These are phyloP conservation scores for Penicillium glabrum DNA, from an alignment of 2,329 filamentous ascomycete genomes.

Conservation along the genomic window DNA sequence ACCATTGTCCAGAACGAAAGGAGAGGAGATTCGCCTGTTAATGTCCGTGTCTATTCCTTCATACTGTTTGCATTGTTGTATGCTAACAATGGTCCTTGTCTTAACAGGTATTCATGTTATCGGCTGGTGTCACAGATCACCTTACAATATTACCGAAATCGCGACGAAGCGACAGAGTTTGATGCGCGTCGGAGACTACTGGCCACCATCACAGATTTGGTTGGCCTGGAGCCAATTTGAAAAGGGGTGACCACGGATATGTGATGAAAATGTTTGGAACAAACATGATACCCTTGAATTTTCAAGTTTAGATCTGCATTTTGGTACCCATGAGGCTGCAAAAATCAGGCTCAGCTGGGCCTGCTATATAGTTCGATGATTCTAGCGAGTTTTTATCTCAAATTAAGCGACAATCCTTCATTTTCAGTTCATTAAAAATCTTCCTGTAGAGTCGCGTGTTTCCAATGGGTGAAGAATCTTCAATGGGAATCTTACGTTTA, in stretches of 20 bases:
- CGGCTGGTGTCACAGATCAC: constrained; percentile 37
- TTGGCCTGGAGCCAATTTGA: constrained; percentile 15
- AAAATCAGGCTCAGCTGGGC: background rate
- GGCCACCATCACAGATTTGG: constrained; percentile 30
- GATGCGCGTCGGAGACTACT: constrained; percentile 38
- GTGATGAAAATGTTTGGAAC: background rate
- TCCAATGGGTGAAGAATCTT: no score
- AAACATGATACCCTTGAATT: background rate
- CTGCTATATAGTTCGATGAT: background rate
- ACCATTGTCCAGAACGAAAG: constrained; percentile 19
- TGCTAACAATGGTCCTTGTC: background rate
- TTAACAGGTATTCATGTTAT: constrained; percentile 40
- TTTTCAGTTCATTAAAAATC: background rate
- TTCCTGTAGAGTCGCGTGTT: no score
- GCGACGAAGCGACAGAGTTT: constrained; percentile 37
- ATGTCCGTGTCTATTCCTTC: constrained; percentile 23
- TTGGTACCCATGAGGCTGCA: background rate
- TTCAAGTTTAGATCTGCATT: background rate
- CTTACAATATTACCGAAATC: constrained; percentile 40
- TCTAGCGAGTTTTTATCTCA: background rate
- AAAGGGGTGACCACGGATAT: background rate
- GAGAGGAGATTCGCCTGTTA: constrained; percentile 32
- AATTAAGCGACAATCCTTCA: background rate
- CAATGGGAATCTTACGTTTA: no score
- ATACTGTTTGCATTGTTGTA: background rate